These are phyloP conservation scores for Petunia axillaris DNA, from an alignment of 257 asterid genomes.

Conservation along the genomic window DNA sequence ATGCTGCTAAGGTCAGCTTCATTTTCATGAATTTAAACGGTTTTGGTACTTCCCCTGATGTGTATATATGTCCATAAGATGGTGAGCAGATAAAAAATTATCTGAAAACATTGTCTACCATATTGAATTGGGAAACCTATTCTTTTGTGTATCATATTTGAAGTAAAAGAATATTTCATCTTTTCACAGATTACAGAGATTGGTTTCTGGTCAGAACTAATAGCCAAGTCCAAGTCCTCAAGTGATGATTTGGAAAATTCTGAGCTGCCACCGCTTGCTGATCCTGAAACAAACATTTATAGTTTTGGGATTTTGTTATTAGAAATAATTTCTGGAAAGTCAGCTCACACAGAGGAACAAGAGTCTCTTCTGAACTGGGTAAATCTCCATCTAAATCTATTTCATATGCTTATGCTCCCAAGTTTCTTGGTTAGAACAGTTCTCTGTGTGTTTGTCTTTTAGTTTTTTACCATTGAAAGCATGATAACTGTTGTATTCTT, in stretches of 20 bases:
- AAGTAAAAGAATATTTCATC: not conserved
- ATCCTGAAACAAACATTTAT: conserved; percentile 64
- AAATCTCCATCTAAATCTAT: conserved; percentile 18
- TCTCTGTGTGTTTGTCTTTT: not conserved
- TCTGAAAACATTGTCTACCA: not conserved
- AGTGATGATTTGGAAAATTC: conserved; percentile 55
- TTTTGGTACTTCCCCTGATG: not conserved
- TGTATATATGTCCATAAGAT: not conserved
- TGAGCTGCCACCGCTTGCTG: conserved; percentile 55
- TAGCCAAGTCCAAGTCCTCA: conserved; percentile 47
- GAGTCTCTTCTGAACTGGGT: conserved; percentile 70
- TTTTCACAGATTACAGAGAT: conserved; percentile 61
- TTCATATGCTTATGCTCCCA: not conserved
- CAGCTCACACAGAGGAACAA: conserved; percentile 60
- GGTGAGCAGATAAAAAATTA: not conserved
- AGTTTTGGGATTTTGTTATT: conserved; percentile 75
- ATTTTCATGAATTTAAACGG: conserved; percentile 10
- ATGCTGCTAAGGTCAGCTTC: conserved; percentile 87
- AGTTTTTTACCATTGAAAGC: not conserved
- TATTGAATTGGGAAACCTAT: not conserved
- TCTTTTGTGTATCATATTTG: not conserved
- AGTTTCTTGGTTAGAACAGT: not conserved
- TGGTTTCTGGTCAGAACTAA: conserved; percentile 69
- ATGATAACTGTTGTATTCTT: conserved; percentile 19
- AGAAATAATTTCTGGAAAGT: conserved; percentile 76